phyloP scores from a whole-genome alignment of 2,329 filamentous ascomycete genomes.

The Grosmannia penicillata region DNA sequence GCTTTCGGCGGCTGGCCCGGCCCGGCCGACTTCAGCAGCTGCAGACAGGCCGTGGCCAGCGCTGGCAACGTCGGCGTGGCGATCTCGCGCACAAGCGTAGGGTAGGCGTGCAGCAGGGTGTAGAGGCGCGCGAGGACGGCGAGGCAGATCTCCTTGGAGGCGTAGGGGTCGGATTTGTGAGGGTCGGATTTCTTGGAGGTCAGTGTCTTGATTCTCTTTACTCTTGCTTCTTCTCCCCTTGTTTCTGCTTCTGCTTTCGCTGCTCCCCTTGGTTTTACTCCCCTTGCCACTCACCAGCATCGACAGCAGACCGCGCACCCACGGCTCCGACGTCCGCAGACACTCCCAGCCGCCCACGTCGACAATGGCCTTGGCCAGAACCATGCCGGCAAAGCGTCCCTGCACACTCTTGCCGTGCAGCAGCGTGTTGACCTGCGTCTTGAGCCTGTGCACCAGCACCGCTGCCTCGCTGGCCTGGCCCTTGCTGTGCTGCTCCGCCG shows the following conservation, averaged over 20 bases:
- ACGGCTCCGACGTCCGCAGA: constrained; percentile 55
- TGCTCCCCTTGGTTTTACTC: too few relatives aligned
- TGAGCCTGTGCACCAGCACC: constrained; percentile 67
- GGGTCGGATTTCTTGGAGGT: too few relatives aligned
- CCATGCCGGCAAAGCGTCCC: constrained; percentile 63
- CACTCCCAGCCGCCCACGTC: constrained; percentile 78
- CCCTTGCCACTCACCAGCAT: too few relatives aligned
- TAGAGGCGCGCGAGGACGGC: constrained; percentile 74
- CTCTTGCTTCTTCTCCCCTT: too few relatives aligned
- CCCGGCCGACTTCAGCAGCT: constrained; percentile 37
- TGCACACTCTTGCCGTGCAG: constrained; percentile 62
- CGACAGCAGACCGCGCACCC: constrained; percentile 62
- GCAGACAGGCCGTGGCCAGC: constrained; percentile 60
- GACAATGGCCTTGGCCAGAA: constrained; percentile 64
- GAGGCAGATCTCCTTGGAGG: constrained; percentile 62
- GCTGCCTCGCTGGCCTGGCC: constrained; percentile 47
- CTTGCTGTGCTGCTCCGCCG: constrained; percentile 42
- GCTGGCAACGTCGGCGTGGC: constrained; percentile 66
- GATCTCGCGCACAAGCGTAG: constrained; percentile 73
- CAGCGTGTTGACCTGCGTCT: constrained; percentile 61
- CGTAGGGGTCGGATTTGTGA: constrained; percentile 62
- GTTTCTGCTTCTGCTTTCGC: too few relatives aligned
- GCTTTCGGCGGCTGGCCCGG: constrained; percentile 23
- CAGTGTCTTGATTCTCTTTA: too few relatives aligned
- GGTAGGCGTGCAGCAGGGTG: constrained; percentile 65